Conservation (phyloP, 2,329 filamentous ascomycete species). For the Fusarium circinatum region DNA sequence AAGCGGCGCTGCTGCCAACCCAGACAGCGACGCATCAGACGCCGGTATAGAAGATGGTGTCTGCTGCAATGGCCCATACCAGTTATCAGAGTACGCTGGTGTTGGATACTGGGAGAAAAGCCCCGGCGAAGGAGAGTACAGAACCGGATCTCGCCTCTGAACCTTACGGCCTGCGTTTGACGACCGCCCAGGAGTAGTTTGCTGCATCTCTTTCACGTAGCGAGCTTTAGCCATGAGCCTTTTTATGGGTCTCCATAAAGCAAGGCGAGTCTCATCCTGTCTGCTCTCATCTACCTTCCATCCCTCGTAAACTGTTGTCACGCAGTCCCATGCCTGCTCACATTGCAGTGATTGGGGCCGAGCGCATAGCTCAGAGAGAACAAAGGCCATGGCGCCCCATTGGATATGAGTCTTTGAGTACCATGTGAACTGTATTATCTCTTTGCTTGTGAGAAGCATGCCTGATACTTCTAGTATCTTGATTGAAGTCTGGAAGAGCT, state of each 20-base stretch:
- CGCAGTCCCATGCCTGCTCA: neutral
- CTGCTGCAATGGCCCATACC: neutral
- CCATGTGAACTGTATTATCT: neutral
- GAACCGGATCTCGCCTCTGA: rapidly evolving
- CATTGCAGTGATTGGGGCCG: neutral
- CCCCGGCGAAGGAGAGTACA: neutral
- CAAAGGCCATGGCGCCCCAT: neutral
- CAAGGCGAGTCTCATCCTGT: neutral
- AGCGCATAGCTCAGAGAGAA: neutral
- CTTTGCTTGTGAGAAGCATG: neutral
- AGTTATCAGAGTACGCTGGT: neutral
- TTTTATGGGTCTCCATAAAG: neutral
- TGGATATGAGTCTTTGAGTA: neutral
- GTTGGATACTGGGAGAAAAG: neutral
- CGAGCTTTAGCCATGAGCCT: neutral
- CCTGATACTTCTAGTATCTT: neutral
- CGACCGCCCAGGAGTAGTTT: rapidly evolving
- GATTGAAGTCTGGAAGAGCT: neutral
- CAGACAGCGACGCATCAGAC: neutral
- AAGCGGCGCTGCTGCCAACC: rapidly evolving
- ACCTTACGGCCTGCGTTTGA: rapidly evolving
- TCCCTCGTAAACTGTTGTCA: neutral
- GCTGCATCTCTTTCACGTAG: neutral
- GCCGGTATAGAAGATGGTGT: neutral
- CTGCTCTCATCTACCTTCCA: neutral